phyloP scores from a whole-genome alignment of 768 basidiomycete species.

The Pisolithus marmoratus region DNA sequence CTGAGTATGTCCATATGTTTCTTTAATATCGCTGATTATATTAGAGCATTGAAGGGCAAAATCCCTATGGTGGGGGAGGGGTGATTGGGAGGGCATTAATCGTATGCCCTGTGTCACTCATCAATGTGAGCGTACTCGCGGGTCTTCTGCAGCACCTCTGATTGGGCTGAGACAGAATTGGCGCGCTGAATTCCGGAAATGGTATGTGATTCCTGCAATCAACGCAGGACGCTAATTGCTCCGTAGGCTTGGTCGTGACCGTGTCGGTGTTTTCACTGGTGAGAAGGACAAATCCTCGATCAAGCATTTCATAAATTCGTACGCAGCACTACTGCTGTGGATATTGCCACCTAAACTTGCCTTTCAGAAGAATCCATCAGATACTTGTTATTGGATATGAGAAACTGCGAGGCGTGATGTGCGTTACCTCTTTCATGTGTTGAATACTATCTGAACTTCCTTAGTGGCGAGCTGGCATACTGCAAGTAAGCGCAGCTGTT shows the following conservation, averaged over 20 bases:
- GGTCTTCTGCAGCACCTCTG: background rate
- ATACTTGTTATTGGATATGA: slow-evolving; percentile 96
- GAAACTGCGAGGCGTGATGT: slow-evolving; percentile 79
- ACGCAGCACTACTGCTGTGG: slow-evolving; percentile 20
- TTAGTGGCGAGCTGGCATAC: slow-evolving; percentile 50
- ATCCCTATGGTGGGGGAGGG: slow-evolving; percentile 59
- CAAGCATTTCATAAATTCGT: slow-evolving; percentile 74
- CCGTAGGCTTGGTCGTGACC: slow-evolving; percentile 48
- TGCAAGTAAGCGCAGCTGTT: slow-evolving; percentile 48
- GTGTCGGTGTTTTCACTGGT: slow-evolving; percentile 53
- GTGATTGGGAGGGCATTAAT: slow-evolving; percentile 79
- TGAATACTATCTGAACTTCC: slow-evolving; percentile 2
- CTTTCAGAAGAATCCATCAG: slow-evolving; percentile 61
- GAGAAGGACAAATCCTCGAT: slow-evolving; percentile 53
- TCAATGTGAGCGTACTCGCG: slow-evolving; percentile 52
- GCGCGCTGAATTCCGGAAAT: slow-evolving; percentile 93
- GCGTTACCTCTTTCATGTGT: slow-evolving; percentile 22
- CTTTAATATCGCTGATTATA: background rate
- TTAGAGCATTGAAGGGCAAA: slow-evolving; percentile 56
- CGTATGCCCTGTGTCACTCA: slow-evolving; percentile 88
- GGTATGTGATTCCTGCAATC: slow-evolving; percentile 46
- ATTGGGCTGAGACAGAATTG: slow-evolving; percentile 60
- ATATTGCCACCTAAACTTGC: background rate
- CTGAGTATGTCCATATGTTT: slow-evolving; percentile 53
- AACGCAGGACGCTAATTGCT: background rate